Conservation (phyloP, 345 rosid genomes). For the Acer yangbiense region DNA sequence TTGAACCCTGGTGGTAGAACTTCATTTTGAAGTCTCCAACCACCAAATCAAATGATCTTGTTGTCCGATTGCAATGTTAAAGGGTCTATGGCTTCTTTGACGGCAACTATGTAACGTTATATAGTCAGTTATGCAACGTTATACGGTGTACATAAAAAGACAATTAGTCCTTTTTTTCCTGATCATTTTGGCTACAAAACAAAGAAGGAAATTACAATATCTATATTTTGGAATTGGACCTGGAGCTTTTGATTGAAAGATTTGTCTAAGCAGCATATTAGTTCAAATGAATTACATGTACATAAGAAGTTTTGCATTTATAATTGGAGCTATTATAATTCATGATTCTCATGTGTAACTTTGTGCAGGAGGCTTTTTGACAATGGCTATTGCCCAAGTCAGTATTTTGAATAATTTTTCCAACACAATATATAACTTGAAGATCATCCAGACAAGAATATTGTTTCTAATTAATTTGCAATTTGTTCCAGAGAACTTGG, state of each 20-base stretch:
- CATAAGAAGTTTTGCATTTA: not conserved
- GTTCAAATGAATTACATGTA: not conserved
- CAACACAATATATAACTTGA: not conserved
- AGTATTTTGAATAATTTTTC: not conserved
- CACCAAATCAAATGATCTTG: too few relatives aligned
- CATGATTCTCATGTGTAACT: not conserved
- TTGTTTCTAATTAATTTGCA: not conserved
- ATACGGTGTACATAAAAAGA: too few relatives aligned
- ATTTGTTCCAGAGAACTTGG: conserved; percentile 7
- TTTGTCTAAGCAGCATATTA: not conserved
- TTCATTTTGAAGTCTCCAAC: too few relatives aligned
- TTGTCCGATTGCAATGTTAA: too few relatives aligned
- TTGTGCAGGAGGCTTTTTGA: conserved; percentile 8
- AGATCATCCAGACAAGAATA: not conserved
- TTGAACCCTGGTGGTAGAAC: too few relatives aligned
- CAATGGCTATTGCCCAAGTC: conserved; percentile 11
- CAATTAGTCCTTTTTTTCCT: too few relatives aligned
- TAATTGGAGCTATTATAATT: not conserved
- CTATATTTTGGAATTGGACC: too few relatives aligned
- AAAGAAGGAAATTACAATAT: too few relatives aligned
- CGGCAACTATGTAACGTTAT: too few relatives aligned
- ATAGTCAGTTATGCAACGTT: too few relatives aligned
- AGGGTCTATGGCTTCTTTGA: not conserved
- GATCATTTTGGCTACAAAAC: too few relatives aligned
- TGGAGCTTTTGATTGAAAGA: too few relatives aligned